Evolutionary conservation across 1,284 basidiomycete genomes (phyloP).

Genomic region (Cerrena zonata): DNA sequence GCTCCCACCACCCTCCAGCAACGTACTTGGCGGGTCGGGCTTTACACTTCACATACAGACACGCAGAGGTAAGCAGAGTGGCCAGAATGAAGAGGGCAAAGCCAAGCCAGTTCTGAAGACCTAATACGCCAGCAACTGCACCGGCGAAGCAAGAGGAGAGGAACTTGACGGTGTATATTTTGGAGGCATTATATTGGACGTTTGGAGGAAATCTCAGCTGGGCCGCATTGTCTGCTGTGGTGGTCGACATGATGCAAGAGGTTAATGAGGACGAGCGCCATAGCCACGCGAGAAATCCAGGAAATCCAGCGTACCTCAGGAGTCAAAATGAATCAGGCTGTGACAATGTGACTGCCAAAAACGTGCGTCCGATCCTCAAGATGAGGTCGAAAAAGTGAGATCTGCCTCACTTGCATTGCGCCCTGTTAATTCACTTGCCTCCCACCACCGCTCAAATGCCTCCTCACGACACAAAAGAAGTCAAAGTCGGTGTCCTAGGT

Average conservation of each 20-base stretch:
- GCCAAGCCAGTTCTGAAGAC: slow-evolving; percentile 76
- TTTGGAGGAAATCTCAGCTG: slow-evolving; percentile 70
- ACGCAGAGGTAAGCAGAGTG: slow-evolving; percentile 59
- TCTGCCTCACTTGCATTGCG: too few relatives aligned
- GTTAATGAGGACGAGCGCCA: too few relatives aligned
- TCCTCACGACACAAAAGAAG: slow-evolving; percentile 47
- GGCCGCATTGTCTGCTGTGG: slow-evolving; percentile 41
- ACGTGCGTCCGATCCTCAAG: too few relatives aligned
- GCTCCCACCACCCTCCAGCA: slow-evolving; percentile 54
- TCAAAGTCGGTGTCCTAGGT: slow-evolving; percentile 90
- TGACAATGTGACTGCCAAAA: too few relatives aligned
- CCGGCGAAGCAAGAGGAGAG: slow-evolving; percentile 78
- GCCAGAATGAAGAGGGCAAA: slow-evolving; percentile 73
- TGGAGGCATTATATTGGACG: slow-evolving; percentile 60
- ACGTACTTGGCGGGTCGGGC: slow-evolving; percentile 56
- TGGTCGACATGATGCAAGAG: neutral
- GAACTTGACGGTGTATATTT: slow-evolving; percentile 63
- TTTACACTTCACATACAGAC: slow-evolving; percentile 68
- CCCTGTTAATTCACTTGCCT: neutral
- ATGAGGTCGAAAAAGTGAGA: neutral
- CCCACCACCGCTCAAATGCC: slow-evolving; percentile 10
- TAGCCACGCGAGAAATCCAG: too few relatives aligned
- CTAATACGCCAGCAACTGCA: slow-evolving; percentile 78
- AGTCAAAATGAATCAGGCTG: too few relatives aligned
- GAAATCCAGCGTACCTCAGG: too few relatives aligned